Percentiles rank a stretch among this genome's conserved stretches.
phyloP scores from a whole-genome alignment of 495 filamentous ascomycete genomes.

The Lentithecium fluviatile region DNA sequence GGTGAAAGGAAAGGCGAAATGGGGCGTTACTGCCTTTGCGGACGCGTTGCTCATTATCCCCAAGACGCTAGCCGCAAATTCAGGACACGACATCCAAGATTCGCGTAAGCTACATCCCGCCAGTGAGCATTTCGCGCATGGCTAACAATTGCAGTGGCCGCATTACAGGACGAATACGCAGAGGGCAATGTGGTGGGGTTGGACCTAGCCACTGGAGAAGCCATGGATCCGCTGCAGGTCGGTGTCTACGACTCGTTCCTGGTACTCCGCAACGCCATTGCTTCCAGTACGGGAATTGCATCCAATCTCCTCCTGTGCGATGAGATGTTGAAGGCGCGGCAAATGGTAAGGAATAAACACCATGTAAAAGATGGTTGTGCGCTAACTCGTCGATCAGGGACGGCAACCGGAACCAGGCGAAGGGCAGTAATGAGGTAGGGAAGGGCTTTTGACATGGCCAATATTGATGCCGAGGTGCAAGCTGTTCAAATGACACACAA shows the following conservation, averaged over 20 bases:
- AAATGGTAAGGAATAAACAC: slow-evolving; percentile 63
- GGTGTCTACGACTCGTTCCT: slow-evolving; percentile 97
- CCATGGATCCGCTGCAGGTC: slow-evolving; percentile 92
- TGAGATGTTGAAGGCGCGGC: slow-evolving; percentile 93
- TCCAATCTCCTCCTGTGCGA: slow-evolving; percentile 94
- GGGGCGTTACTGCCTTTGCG: slow-evolving; percentile 88
- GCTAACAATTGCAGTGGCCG: slow-evolving; percentile 57
- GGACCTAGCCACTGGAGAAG: slow-evolving; percentile 78
- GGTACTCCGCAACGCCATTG: slow-evolving; percentile 87
- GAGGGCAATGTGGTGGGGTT: slow-evolving; percentile 87
- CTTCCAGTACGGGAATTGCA: slow-evolving; percentile 91
- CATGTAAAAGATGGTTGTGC: not conserved
- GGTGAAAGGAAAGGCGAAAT: slow-evolving; percentile 96
- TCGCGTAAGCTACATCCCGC: slow-evolving; percentile 57
- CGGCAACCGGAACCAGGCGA: slow-evolving; percentile 31
- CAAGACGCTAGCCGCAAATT: slow-evolving; percentile 94
- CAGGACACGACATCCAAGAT: slow-evolving; percentile 95
- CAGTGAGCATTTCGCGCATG: not conserved
- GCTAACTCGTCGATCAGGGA: slow-evolving; percentile 21
- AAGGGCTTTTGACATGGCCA: not conserved
- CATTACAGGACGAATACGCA: slow-evolving; percentile 76
- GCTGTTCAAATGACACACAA: not conserved
- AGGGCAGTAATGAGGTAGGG: slow-evolving; percentile 19
- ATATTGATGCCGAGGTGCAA: not conserved
- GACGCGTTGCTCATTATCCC: slow-evolving; percentile 92